These are phyloP conservation scores for Excoecaria agallocha DNA, from an alignment of 345 rosid genomes.

Conservation along the genomic window DNA sequence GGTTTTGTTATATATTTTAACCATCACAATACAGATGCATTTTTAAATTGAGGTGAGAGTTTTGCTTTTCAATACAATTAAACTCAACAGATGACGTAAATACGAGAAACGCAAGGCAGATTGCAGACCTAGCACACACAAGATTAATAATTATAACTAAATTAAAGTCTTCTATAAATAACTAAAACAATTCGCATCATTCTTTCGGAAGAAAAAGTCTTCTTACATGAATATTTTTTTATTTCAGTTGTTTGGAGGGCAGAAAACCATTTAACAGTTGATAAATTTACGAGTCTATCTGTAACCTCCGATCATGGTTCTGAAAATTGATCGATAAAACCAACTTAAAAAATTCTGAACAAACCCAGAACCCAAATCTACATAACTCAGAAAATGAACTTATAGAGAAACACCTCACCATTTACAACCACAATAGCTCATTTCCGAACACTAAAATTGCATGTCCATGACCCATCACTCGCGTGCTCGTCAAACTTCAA, in stretches of 20 bases:
- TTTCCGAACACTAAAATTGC: conserved; percentile 4
- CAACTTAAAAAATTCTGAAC: neutral
- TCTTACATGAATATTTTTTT: no score
- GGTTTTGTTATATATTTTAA: no score
- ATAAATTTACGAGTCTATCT: neutral
- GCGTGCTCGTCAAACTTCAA: conserved; percentile 14
- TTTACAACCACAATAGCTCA: conserved; percentile 18
- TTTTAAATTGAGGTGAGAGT: no score
- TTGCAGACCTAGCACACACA: no score
- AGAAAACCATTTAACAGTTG: neutral
- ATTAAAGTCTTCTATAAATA: no score
- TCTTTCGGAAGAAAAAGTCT: neutral
- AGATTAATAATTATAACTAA: no score
- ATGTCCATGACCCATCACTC: neutral
- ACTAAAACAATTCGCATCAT: no score
- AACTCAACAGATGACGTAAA: no score
- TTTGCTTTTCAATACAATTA: no score
- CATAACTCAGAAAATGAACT: conserved; percentile 7
- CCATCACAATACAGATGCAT: no score
- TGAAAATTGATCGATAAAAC: neutral
- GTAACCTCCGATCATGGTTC: neutral
- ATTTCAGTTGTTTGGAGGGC: neutral
- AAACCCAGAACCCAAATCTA: neutral
- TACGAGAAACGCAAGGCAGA: no score
- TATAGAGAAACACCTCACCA: conserved; percentile 15